A percentile compares a stretch with the other conserved stretches of the same genome.
Conservation (phyloP, 805 yeast genomes). For the Lachancea cidri region DNA sequence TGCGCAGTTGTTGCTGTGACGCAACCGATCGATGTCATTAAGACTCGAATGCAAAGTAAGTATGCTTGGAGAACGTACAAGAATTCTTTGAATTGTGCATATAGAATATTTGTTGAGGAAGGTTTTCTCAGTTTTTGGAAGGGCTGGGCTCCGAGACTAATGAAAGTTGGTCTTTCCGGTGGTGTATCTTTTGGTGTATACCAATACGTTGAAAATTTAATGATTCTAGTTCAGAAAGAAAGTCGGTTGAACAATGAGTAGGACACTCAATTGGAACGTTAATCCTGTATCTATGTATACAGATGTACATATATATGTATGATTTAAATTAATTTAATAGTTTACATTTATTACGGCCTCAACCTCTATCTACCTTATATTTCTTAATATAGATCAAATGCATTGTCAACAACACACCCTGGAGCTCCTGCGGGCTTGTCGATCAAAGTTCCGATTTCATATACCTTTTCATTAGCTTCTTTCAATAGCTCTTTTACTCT, state of each 20-base stretch:
- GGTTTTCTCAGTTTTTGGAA: constrained; percentile 44
- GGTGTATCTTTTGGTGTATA: constrained; percentile 64
- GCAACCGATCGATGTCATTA: constrained; percentile 85
- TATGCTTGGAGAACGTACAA: constrained; percentile 53
- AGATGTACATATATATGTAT: not conserved
- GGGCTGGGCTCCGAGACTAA: constrained; percentile 61
- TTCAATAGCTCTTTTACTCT: constrained; percentile 48
- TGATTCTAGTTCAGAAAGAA: constrained; percentile 16
- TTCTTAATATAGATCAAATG: constrained; percentile 26
- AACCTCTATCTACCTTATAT: not conserved
- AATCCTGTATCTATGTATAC: not conserved
- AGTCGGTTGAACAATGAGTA: constrained; percentile 12
- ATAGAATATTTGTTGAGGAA: constrained; percentile 45
- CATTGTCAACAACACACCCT: constrained; percentile 56
- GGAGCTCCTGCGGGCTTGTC: constrained; percentile 45
- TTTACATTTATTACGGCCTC: not conserved
- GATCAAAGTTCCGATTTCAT: constrained; percentile 57
- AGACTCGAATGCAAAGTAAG: constrained; percentile 80
- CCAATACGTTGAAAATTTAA: constrained; percentile 45
- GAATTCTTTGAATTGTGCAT: constrained; percentile 56
- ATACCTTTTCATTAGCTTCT: constrained; percentile 70
- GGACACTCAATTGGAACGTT: not conserved
- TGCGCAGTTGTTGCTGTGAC: constrained; percentile 70
- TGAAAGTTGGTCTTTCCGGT: constrained; percentile 67
- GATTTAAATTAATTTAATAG: not conserved